Conservation (phyloP, 2,329 filamentous ascomycete species). For the Fusarium hostae region DNA sequence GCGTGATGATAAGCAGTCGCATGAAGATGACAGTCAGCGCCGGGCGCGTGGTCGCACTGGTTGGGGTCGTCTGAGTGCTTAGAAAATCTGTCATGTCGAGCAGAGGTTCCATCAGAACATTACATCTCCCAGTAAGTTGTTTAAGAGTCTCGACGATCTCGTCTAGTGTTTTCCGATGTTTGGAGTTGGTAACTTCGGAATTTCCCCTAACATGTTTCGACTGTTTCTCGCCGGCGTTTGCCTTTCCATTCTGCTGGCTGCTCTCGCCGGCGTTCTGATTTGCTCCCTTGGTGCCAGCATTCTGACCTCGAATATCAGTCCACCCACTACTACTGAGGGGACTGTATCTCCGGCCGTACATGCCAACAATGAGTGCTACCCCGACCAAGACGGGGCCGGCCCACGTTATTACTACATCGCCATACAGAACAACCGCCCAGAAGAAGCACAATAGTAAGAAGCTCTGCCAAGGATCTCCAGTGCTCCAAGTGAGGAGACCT, state of each 20-base stretch:
- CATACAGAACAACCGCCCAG: slow-evolving; percentile 88
- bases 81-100: slow-evolving; percentile 92
- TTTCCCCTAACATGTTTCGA: slow-evolving; percentile 56
- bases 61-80: slow-evolving; percentile 88
- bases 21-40: slow-evolving; percentile 91
- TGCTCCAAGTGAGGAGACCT: slow-evolving; percentile 93
- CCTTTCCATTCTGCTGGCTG: slow-evolving; percentile 43
- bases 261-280: slow-evolving; percentile 29
- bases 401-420: slow-evolving; percentile 81
- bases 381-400: slow-evolving; percentile 88
- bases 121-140: slow-evolving; percentile 90
- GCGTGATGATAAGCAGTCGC: slow-evolving; percentile 86
- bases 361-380: slow-evolving; percentile 81
- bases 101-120: slow-evolving; percentile 89
- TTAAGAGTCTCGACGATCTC: slow-evolving; percentile 96
- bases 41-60: slow-evolving; percentile 88
- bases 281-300: slow-evolving; percentile 34
- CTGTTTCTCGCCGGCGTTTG: slow-evolving; percentile 43
- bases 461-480: slow-evolving; percentile 94
- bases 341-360: slow-evolving; percentile 92
- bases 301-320: slow-evolving; percentile 59
- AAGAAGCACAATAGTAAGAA: slow-evolving; percentile 87
- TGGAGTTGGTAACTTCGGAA: slow-evolving; percentile 72
- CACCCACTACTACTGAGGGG: slow-evolving; percentile 88
- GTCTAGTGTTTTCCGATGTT: slow-evolving; percentile 93